Evolutionary conservation across 2,329 filamentous ascomycete species (phyloP).

Genomic region (Diaporthe batatas): DNA sequence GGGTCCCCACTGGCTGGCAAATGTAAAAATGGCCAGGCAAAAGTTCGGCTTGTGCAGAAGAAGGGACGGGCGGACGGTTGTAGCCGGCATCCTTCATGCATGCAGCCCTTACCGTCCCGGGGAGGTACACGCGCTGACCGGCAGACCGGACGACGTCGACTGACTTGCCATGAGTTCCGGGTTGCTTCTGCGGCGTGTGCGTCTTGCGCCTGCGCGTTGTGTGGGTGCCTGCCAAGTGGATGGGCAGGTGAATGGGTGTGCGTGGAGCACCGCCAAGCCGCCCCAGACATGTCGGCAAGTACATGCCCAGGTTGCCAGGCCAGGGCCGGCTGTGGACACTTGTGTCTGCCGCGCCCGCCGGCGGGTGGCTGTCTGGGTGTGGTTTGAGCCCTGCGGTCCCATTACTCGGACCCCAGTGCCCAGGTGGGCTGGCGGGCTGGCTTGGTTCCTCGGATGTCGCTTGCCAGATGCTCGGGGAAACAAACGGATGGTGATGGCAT

Average conservation of each 20-base stretch:
- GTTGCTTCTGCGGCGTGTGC: background rate
- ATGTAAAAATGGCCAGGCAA: background rate
- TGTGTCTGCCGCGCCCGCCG: background rate
- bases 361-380: too few relatives aligned
- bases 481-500: background rate
- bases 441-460: too few relatives aligned
- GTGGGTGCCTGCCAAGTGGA: constrained; percentile 13
- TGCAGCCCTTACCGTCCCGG: constrained; percentile 1
- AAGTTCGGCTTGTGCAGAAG: background rate
- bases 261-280: constrained; percentile 27
- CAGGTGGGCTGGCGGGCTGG: background rate
- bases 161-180: background rate
- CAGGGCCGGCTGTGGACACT: background rate
- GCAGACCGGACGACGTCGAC: background rate
- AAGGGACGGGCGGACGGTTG: constrained; percentile 15
- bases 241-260: background rate
- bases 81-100: background rate
- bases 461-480: too few relatives aligned
- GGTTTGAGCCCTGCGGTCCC: constrained; percentile 3
- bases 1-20: too few relatives aligned
- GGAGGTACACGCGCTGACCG: background rate
- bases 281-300: constrained; percentile 26
- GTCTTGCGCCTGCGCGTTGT: too few relatives aligned
- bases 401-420: constrained; percentile 6
- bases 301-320: background rate